A percentile compares a stretch with the other conserved stretches of the same genome.
Conservation (phyloP, 1,139 yeast species). For the Blastobotrys elegans region DNA sequence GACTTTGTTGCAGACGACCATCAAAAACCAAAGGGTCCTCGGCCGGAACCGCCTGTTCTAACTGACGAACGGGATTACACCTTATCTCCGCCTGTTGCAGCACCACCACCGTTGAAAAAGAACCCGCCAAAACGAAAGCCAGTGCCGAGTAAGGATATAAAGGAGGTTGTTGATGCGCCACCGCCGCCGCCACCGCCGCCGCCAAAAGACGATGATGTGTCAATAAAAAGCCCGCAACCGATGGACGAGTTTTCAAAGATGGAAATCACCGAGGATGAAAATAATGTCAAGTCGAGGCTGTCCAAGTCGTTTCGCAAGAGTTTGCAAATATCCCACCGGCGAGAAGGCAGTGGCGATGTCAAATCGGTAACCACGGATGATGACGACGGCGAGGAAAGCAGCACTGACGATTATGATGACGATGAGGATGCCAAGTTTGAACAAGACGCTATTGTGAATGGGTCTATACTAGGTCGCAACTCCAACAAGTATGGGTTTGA, state of each 20-base stretch:
- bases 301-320: not conserved
- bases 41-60: conserved; percentile 4
- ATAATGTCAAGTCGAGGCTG: too few relatives aligned
- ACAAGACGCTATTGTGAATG: conserved; percentile 1
- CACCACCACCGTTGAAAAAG: not conserved
- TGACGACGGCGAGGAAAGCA: not conserved
- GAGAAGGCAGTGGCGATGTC: not conserved
- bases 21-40: conserved; percentile 10
- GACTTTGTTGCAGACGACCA: conserved; percentile 6
- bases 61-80: not conserved
- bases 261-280: not conserved
- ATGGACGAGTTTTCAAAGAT: not conserved
- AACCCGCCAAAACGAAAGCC: conserved; percentile 5
- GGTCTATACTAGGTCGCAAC: not conserved
- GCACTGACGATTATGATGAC: conserved; percentile 7
- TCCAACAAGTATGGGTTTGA: conserved; percentile 1
- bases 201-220: not conserved
- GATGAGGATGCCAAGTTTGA: conserved; percentile 15
- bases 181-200: conserved; percentile 6
- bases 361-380: not conserved
- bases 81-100: not conserved
- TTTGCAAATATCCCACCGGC: not conserved
- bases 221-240: too few relatives aligned
- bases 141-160: not conserved
- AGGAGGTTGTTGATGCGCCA: not conserved